phyloP scores from a whole-genome alignment of 768 basidiomycete species.

The Rhizopogon roseolus region DNA sequence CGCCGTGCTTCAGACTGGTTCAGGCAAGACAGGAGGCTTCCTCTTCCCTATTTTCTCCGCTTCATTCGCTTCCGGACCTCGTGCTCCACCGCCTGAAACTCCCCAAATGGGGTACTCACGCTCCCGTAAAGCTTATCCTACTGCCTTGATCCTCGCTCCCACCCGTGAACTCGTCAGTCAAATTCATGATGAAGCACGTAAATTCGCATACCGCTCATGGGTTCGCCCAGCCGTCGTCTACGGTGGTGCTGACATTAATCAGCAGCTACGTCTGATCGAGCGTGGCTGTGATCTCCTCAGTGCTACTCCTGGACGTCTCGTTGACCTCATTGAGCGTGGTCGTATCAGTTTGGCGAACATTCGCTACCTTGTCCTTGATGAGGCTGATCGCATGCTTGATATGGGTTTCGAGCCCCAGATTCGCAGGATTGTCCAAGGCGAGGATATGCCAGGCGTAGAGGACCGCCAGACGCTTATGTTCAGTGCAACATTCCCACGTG shows the following conservation, averaged over 20 bases:
- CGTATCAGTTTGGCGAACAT: slow-evolving; percentile 95
- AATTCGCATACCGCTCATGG: slow-evolving; percentile 99
- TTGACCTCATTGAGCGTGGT: slow-evolving; percentile 97
- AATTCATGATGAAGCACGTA: slow-evolving; percentile 98
- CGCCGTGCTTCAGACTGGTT: slow-evolving; percentile 73
- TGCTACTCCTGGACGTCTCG: slow-evolving; percentile 96
- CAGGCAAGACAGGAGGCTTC: slow-evolving; percentile 98
- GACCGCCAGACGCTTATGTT: slow-evolving; percentile 99
- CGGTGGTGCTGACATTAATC: slow-evolving; percentile 97
- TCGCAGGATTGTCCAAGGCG: slow-evolving; percentile 93
- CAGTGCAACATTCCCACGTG: slow-evolving; percentile 97
- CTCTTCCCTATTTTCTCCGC: slow-evolving; percentile 98
- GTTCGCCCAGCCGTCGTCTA: slow-evolving; percentile 98
- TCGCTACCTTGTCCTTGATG: slow-evolving; percentile 96
- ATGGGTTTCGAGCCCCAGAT: slow-evolving; percentile 99
- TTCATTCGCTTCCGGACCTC: slow-evolving; percentile 81
- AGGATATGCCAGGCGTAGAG: slow-evolving; percentile 93
- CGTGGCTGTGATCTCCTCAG: slow-evolving; percentile 96
- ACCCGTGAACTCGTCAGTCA: slow-evolving; percentile 98
- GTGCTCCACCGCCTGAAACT: slow-evolving; percentile 54
- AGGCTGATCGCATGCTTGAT: slow-evolving; percentile 99
- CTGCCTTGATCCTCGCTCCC: slow-evolving; percentile 95
- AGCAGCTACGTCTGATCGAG: slow-evolving; percentile 90
- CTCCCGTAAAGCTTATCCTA: slow-evolving; percentile 89
- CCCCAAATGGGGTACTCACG: slow-evolving; percentile 52